Conservation (phyloP, 2,329 filamentous ascomycete genomes). For the Dothistroma pini region DNA sequence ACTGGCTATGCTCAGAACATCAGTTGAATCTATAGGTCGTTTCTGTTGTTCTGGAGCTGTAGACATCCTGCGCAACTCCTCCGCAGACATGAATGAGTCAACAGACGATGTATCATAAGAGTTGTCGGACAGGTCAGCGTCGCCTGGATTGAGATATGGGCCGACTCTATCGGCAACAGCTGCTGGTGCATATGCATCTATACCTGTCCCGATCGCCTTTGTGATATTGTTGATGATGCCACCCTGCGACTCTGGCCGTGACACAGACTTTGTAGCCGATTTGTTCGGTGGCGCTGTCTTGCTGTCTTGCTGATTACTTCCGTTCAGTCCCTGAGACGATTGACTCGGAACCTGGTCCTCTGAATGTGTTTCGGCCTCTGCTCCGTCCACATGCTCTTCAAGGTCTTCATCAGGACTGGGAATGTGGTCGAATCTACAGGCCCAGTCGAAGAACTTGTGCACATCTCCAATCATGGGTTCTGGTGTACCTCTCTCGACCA, state of each 20-base stretch:
- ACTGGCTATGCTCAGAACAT: conserved; percentile 24
- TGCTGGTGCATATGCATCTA: conserved; percentile 36
- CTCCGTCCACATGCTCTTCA: conserved; percentile 16
- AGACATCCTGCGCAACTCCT: conserved; percentile 35
- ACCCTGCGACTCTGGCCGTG: conserved; percentile 15
- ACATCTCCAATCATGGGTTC: conserved; percentile 75
- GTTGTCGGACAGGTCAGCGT: conserved; percentile 17
- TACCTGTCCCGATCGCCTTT: conserved; percentile 29
- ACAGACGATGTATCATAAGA: conserved; percentile 28
- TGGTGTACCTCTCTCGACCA: conserved; percentile 87
- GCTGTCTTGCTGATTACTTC: background rate
- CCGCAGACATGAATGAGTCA: conserved; percentile 42
- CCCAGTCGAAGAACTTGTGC: conserved; percentile 79
- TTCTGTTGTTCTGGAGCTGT: conserved; percentile 31
- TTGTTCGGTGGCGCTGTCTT: background rate
- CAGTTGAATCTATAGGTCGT: conserved; percentile 19
- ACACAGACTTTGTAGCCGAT: conserved; percentile 8
- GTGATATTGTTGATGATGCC: conserved; percentile 33
- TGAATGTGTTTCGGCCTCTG: conserved; percentile 2
- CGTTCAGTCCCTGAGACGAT: background rate
- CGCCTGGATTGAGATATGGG: conserved; percentile 20
- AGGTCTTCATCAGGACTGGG: conserved; percentile 37
- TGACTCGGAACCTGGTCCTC: background rate
- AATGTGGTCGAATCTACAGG: conserved; percentile 49
- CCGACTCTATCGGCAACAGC: conserved; percentile 30